Percentiles rank a stretch among this genome's conserved stretches.
Conservation (phyloP, 2,329 filamentous ascomycete species). For the Hypomyces perniciosus region DNA sequence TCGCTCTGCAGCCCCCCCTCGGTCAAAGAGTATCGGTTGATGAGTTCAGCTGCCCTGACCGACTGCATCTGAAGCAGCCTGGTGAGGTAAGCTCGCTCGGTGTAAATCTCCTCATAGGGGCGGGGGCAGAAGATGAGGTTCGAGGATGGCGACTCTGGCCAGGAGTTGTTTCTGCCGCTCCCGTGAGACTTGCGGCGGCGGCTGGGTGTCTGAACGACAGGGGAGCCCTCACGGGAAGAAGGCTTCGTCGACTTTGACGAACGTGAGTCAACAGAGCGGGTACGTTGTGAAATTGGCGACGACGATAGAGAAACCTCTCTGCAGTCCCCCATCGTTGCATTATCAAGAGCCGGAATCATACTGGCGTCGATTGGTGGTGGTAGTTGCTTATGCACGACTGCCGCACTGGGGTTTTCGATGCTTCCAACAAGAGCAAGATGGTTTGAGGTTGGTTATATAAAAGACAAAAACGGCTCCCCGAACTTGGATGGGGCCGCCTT, state of each 20-base stretch:
- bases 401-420: not conserved
- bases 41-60: constrained; percentile 30
- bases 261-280: constrained; percentile 1
- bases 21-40: constrained; percentile 31
- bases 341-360: not conserved
- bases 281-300: constrained; percentile 1
- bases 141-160: not conserved
- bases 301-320: constrained; percentile 7
- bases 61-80: constrained; percentile 36
- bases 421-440: not conserved
- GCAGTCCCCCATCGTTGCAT: not conserved
- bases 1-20: constrained; percentile 28
- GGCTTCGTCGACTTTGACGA: constrained; percentile 3
- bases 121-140: constrained; percentile 30
- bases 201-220: not conserved
- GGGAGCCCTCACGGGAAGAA: constrained; percentile 4
- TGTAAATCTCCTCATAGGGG: constrained; percentile 36
- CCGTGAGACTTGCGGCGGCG: constrained; percentile 2
- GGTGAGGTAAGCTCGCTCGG: constrained; percentile 43
- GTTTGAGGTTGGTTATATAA: not conserved
- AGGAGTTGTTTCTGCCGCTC: not conserved
- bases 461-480: no score
- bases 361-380: not conserved
- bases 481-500: not conserved
- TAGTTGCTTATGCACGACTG: not conserved